Conservation (phyloP, 2,329 filamentous ascomycete species). For the Penicillium expansum region DNA sequence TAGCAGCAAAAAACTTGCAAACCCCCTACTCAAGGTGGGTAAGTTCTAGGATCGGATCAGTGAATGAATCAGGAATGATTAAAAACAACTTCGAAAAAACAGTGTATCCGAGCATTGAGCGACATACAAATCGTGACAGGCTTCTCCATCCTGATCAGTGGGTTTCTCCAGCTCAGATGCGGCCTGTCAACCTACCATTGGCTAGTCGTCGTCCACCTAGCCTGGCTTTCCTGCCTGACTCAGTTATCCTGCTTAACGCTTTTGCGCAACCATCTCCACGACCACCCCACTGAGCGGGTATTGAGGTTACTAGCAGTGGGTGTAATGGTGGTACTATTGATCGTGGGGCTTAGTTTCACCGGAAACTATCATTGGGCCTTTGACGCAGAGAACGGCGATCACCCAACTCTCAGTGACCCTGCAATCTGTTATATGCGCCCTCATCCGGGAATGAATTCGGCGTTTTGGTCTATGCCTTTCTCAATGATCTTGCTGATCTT, state of each 20-base stretch:
- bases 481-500: neutral
- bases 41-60: neutral
- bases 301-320: conserved; percentile 4
- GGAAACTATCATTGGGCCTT: conserved; percentile 3
- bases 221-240: conserved; percentile 12
- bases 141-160: conserved; percentile 9
- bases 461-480: neutral
- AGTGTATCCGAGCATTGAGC: conserved; percentile 1
- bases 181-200: conserved; percentile 10
- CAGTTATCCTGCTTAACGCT: conserved; percentile 11
- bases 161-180: conserved; percentile 1
- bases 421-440: neutral
- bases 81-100: neutral
- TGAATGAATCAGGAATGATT: neutral
- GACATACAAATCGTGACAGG: conserved; percentile 9
- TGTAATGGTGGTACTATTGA: neutral
- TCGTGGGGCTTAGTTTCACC: conserved; percentile 3
- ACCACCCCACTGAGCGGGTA: neutral
- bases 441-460: neutral
- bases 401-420: neutral
- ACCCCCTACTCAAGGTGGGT: neutral
- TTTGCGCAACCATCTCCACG: conserved; percentile 1
- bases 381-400: neutral
- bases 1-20: neutral
- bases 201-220: conserved; percentile 3